phyloP scores from a whole-genome alignment of 148 eudicot species.

The Rheum nobile region DNA sequence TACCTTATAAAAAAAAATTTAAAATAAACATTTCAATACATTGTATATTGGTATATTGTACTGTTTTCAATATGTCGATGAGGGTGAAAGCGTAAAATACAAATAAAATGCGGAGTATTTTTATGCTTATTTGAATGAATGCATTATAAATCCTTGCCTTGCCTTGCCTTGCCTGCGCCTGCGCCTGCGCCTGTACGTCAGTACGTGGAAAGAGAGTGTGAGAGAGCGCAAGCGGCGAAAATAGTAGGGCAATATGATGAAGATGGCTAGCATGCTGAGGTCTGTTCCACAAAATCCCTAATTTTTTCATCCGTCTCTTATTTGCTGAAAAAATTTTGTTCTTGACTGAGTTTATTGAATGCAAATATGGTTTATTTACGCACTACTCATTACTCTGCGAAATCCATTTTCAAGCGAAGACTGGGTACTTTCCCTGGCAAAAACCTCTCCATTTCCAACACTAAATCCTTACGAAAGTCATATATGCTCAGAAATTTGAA shows the following conservation, averaged over 20 bases:
- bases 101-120: too few relatives aligned
- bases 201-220: neutral
- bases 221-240: neutral
- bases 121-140: neutral
- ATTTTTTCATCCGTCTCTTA: neutral
- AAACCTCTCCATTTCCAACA: neutral
- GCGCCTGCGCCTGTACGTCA: neutral
- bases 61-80: too few relatives aligned
- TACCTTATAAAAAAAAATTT: too few relatives aligned
- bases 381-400: neutral
- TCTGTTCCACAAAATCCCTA: neutral
- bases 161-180: neutral
- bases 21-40: too few relatives aligned
- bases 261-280: conserved; percentile 8
- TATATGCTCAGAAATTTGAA: neutral
- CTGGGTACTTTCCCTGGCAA: neutral
- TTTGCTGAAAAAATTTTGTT: neutral
- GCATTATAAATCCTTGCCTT: neutral
- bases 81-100: too few relatives aligned
- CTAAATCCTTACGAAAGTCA: neutral
- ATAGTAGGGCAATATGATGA: conserved; percentile 7
- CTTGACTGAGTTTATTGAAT: neutral
- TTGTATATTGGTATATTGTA: too few relatives aligned
- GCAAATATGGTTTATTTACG: neutral
- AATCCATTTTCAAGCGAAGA: neutral